phyloP scores from a whole-genome alignment of 1,139 yeast species.

The Suhomyces wounanorum region DNA sequence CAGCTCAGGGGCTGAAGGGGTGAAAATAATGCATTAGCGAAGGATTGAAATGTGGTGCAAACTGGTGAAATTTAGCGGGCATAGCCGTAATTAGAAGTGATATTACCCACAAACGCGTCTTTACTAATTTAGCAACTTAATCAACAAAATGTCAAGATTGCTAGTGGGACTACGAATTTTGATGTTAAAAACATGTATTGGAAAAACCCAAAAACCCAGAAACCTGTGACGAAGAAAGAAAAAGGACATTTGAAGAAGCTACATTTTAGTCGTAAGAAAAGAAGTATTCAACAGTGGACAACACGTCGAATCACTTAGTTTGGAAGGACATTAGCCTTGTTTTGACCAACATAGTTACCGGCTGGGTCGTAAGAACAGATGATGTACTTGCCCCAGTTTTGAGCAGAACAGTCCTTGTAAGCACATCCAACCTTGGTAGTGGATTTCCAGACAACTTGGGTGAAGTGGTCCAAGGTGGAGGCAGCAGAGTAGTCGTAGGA shows the following conservation, averaged over 20 bases:
- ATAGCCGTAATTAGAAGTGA: not conserved
- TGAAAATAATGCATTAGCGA: not conserved
- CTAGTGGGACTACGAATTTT: not conserved
- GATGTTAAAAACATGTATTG: conserved; percentile 5
- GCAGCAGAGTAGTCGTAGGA: conserved; percentile 53
- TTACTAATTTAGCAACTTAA: not conserved
- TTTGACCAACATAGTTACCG: conserved; percentile 54
- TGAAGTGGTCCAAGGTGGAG: conserved; percentile 39
- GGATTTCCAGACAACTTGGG: conserved; percentile 43
- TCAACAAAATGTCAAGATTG: not conserved
- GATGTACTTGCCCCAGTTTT: conserved; percentile 51
- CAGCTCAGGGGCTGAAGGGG: not conserved
- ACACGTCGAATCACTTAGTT: conserved; percentile 11
- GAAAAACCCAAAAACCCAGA: conserved; percentile 7
- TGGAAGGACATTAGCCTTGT: conserved; percentile 51
- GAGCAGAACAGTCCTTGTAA: conserved; percentile 39
- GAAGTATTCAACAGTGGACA: conserved; percentile 4
- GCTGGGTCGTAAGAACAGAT: conserved; percentile 56
- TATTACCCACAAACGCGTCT: not conserved
- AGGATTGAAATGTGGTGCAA: not conserved
- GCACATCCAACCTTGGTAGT: conserved; percentile 43
- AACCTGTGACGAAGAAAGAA: conserved; percentile 8
- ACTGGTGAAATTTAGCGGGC: not conserved
- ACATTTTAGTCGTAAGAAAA: conserved; percentile 3
- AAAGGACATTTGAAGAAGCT: conserved; percentile 2